Evolutionary conservation across 2,329 filamentous ascomycete genomes (phyloP).

Genomic region (Colletotrichum orchidophilum): DNA sequence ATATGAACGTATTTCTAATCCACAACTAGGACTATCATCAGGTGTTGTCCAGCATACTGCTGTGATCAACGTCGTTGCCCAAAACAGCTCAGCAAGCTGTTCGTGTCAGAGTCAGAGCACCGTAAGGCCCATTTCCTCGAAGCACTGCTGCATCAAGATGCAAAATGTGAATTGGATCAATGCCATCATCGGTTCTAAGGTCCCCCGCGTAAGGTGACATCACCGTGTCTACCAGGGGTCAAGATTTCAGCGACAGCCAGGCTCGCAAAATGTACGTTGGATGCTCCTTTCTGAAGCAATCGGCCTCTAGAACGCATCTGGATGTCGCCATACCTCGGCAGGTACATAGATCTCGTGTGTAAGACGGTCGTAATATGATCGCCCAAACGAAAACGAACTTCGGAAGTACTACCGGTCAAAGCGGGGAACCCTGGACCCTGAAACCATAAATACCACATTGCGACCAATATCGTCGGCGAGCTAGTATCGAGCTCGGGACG

Average conservation of each 20-base stretch:
- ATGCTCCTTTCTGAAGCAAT: neutral
- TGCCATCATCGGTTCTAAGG: neutral
- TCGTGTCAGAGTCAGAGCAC: neutral
- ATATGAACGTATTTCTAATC: too few species aligned
- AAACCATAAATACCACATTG: neutral
- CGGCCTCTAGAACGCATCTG: neutral
- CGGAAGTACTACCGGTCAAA: neutral
- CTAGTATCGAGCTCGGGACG: conserved; percentile 6
- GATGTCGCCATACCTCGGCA: neutral
- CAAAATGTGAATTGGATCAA: neutral
- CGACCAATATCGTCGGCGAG: conserved; percentile 1
- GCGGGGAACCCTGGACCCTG: conserved; percentile 3
- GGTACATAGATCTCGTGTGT: neutral
- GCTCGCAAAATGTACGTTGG: neutral
- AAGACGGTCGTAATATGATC: neutral
- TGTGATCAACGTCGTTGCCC: neutral
- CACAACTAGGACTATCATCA: neutral
- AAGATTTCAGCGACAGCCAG: neutral
- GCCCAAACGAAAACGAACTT: neutral
- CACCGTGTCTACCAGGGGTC: neutral
- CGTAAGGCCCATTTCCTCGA: neutral
- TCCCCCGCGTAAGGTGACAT: neutral
- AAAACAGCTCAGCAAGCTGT: neutral
- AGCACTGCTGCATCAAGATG: neutral
- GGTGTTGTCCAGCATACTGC: neutral